These are phyloP conservation scores for Cyclanthera cordifolia DNA, from an alignment of 306 rosid genomes.

Conservation along the genomic window DNA sequence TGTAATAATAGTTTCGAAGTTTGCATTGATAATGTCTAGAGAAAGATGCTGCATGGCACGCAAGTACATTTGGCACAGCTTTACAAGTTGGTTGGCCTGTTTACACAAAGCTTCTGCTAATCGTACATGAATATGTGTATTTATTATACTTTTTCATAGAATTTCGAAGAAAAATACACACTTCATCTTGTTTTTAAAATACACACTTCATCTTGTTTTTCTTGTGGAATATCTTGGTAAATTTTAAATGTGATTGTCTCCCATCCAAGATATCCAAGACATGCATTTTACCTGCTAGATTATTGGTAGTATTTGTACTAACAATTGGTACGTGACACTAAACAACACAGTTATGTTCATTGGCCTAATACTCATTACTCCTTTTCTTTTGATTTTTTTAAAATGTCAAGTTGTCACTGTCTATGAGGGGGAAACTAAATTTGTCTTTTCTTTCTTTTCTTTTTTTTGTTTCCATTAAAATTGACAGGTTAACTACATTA, in stretches of 20 bases:
- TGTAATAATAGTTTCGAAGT: not conserved
- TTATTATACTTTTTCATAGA: not conserved
- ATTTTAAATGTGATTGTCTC: not conserved
- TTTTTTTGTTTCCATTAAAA: too few relatives aligned
- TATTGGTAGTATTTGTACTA: not conserved
- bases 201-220: not conserved
- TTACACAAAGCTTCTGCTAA: not conserved
- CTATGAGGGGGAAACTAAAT: not conserved
- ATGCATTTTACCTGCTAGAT: not conserved
- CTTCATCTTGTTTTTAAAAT: conserved; percentile 1
- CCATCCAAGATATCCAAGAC: not conserved
- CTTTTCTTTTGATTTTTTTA: not conserved
- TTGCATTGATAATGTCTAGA: not conserved
- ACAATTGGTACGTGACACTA: not conserved
- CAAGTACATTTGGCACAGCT: not conserved
- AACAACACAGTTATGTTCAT: not conserved
- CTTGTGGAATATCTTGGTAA: not conserved
- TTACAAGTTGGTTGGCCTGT: not conserved
- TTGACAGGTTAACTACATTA: conserved; percentile 83
- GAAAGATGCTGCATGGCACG: not conserved
- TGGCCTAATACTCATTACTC: not conserved
- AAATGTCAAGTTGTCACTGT: not conserved
- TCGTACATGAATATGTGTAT: too few relatives aligned
- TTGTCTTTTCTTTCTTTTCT: not conserved
- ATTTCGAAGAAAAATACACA: too few relatives aligned